Percentiles rank a stretch among this genome's conserved stretches.
These are phyloP conservation scores for Byssochlamys sp. DNA, from an alignment of 2,329 filamentous ascomycete species.

Conservation along the genomic window DNA sequence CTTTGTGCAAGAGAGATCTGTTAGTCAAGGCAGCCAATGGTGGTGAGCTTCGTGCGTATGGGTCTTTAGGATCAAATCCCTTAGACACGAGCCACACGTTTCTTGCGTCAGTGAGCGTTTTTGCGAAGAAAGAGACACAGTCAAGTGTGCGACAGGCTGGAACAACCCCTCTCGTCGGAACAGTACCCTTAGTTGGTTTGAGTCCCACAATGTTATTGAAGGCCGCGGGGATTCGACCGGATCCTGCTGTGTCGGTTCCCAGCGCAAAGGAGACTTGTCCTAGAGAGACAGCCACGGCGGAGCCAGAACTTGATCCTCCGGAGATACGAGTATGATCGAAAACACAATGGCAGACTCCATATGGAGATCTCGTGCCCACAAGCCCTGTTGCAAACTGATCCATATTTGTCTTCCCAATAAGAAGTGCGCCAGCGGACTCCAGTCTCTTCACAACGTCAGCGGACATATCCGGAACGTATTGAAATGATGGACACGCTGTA, in stretches of 20 bases:
- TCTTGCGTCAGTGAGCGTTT: conserved; percentile 41
- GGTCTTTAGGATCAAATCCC: conserved; percentile 41
- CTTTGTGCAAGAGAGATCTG: conserved; percentile 2
- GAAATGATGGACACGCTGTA: conserved; percentile 39
- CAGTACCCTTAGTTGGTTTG: conserved; percentile 17
- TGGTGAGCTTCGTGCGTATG: conserved; percentile 33
- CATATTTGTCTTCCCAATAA: conserved; percentile 50
- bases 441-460: conserved; percentile 41
- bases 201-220: conserved; percentile 18
- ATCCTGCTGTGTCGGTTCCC: conserved; percentile 26
- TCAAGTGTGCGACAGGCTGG: conserved; percentile 48
- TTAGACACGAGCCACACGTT: conserved; percentile 42
- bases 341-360: conserved; percentile 47
- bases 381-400: conserved; percentile 56
- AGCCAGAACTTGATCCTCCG: conserved; percentile 50
- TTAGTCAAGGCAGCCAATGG: background rate
- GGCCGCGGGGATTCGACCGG: conserved; percentile 16
- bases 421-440: conserved; percentile 44
- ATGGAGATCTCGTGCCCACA: conserved; percentile 50
- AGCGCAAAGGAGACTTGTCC: conserved; percentile 47
- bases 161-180: conserved; percentile 15
- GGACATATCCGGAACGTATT: conserved; percentile 39
- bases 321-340: conserved; percentile 43
- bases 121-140: conserved; percentile 47
- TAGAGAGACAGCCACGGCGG: conserved; percentile 45